Evolutionary conservation across 495 filamentous ascomycete genomes (phyloP).

Genomic region (Daldinia vernicosa): DNA sequence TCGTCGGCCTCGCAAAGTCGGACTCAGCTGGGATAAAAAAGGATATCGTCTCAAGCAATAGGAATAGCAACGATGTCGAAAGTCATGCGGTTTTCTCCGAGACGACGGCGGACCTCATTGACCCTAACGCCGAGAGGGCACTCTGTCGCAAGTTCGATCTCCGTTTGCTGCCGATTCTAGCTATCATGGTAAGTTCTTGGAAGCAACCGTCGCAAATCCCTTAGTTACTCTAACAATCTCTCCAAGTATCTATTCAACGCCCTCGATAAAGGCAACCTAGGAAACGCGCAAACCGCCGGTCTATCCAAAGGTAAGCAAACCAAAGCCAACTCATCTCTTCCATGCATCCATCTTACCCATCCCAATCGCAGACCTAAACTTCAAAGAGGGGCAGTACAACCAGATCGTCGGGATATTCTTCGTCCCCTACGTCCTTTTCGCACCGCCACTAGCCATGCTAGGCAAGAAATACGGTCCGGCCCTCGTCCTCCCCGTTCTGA

Average conservation of each 20-base stretch:
- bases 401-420: conserved; percentile 77
- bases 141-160: conserved; percentile 72
- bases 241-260: conserved; percentile 65
- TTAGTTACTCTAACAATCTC: too few relatives aligned
- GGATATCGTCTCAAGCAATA: conserved; percentile 5
- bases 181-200: conserved; percentile 63
- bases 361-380: conserved; percentile 57
- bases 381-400: conserved; percentile 74
- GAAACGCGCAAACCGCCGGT: conserved; percentile 73
- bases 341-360: background rate
- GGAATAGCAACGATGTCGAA: conserved; percentile 36
- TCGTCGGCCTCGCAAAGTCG: conserved; percentile 13
- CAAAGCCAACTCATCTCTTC: conserved; percentile 45
- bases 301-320: conserved; percentile 53
- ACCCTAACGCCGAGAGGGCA: conserved; percentile 63
- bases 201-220: conserved; percentile 6
- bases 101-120: conserved; percentile 37
- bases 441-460: conserved; percentile 71
- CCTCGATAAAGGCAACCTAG: conserved; percentile 73
- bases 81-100: conserved; percentile 30
- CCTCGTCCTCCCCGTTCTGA: conserved; percentile 71
- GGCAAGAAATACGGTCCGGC: conserved; percentile 73
- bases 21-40: conserved; percentile 21
- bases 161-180: conserved; percentile 68
- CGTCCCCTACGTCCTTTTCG: conserved; percentile 78